phyloP scores from a whole-genome alignment of 805 yeast species.

The Yarrowia deformans region DNA sequence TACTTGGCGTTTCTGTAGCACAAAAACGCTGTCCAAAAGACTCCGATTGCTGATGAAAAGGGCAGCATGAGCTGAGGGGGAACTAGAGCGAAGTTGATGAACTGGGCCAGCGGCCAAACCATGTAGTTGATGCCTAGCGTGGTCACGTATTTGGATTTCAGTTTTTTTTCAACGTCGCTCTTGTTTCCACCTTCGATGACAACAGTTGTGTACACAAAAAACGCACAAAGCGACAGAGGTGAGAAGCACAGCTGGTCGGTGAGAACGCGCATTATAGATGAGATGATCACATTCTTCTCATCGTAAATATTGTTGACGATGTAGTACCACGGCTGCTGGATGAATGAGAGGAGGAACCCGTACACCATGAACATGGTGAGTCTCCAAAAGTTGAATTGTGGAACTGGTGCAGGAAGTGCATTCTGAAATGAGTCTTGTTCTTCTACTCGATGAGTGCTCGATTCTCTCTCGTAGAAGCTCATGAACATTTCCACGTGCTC shows the following conservation, averaged over 20 bases:
- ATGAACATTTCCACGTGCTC: constrained; percentile 34
- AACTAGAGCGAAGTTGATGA: constrained; percentile 73
- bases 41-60: constrained; percentile 84
- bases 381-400: constrained; percentile 67
- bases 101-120: constrained; percentile 91
- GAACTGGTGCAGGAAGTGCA: not conserved
- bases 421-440: not conserved
- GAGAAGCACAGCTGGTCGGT: constrained; percentile 91
- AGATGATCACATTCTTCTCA: constrained; percentile 74
- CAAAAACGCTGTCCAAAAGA: constrained; percentile 92
- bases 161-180: constrained; percentile 67
- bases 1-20: constrained; percentile 57
- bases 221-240: constrained; percentile 79
- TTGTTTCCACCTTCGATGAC: constrained; percentile 77
- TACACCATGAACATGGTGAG: constrained; percentile 81
- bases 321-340: constrained; percentile 89
- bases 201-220: constrained; percentile 83
- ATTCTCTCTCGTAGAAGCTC: constrained; percentile 24
- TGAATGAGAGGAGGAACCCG: constrained; percentile 85
- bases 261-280: constrained; percentile 83
- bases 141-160: constrained; percentile 63
- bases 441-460: not conserved
- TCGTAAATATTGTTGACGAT: constrained; percentile 78
- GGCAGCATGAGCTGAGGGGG: constrained; percentile 91
- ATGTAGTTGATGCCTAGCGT: constrained; percentile 79